Conservation (phyloP, 2,329 filamentous ascomycete species). For the Aspergillus sp. region DNA sequence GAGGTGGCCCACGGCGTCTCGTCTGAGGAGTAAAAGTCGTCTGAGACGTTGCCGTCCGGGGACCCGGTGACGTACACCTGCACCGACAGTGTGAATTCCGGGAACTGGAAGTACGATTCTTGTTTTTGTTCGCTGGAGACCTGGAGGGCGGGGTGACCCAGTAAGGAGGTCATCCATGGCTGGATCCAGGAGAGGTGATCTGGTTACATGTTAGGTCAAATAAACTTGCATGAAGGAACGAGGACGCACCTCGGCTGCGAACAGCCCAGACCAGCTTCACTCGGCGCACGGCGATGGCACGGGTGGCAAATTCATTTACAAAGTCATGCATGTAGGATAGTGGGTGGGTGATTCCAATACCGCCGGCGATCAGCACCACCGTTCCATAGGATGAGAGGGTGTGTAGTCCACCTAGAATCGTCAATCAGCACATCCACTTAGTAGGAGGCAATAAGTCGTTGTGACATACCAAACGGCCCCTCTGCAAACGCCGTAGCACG, state of each 20-base stretch:
- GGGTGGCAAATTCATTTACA: conserved; percentile 21
- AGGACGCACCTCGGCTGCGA: conserved; percentile 27
- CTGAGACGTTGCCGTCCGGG: conserved; percentile 17
- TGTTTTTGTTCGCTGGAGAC: conserved; percentile 18
- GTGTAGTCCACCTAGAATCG: conserved; percentile 25
- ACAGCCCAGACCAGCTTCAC: conserved; percentile 32
- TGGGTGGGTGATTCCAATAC: conserved; percentile 37
- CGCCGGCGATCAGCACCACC: conserved; percentile 33
- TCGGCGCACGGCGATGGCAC: conserved; percentile 24
- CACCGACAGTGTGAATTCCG: conserved; percentile 25
- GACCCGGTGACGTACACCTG: conserved; percentile 30
- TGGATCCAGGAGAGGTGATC: conserved; percentile 36
- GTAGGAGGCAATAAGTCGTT: neutral
- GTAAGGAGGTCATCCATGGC: conserved; percentile 31
- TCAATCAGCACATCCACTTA: neutral
- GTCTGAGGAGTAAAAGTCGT: conserved; percentile 21
- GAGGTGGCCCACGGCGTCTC: conserved; percentile 25
- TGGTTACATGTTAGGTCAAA: conserved; percentile 10
- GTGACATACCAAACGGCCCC: conserved; percentile 33
- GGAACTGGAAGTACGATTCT: conserved; percentile 23
- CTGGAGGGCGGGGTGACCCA: conserved; percentile 25
- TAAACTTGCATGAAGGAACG: neutral
- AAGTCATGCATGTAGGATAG: conserved; percentile 34
- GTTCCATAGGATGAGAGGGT: conserved; percentile 31
- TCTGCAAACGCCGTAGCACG: conserved; percentile 29